Base-by-base conservation (phyloP, 495 filamentous ascomycete species). In the Aspergillus kassunensis region DNA sequence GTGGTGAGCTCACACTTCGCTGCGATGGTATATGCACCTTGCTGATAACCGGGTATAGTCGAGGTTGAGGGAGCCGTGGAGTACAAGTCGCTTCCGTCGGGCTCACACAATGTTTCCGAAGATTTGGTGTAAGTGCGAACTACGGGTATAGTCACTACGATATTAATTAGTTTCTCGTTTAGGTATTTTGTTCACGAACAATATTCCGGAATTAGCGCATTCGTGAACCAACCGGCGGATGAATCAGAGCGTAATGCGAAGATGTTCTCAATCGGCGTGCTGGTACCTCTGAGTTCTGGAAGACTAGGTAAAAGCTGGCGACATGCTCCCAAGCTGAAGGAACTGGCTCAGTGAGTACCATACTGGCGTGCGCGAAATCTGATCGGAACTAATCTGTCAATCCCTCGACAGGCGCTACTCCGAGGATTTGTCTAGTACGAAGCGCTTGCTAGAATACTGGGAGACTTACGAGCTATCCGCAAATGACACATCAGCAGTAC, bases 61-160 rank as follows among this genome's bases (percentile, higher is more conserved):
- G 81, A 90, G 53, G 79, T 98, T 39, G 90, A 95, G 63, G 89
- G 90, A 33, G 83, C 84, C 36, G 91, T 97, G 45, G 93, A 98
- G 66, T 98, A 88, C 79, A 96, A 96, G 69, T 91, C 83, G 46
- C 77, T 98, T 35, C 93, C 93, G 1, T 96, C 91, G 0, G 93
- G 93, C 31, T 69, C 97, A 37, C 93, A 98, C 72, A 88, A 88
- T 51, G 88, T 97, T 9, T 74, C 84, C 39, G 82, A 90, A 45
- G 93, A 98, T 66, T 73, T 97, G 12, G 86, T 98, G 79, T 87
- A 72, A 53, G 78, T 63, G 6, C 23, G 43, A 15, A 19, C 13
- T 44, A 6, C 15, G 3, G 8, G 0, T 5, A 5, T 1, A 12
- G 18, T 8, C 27, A 34, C 51, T 60, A 4, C 39, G 9, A 20